Percentiles rank a stretch among this genome's conserved stretches.
phyloP scores from a whole-genome alignment of 805 yeast genomes.

The Scheffersomyces ergatensis region DNA sequence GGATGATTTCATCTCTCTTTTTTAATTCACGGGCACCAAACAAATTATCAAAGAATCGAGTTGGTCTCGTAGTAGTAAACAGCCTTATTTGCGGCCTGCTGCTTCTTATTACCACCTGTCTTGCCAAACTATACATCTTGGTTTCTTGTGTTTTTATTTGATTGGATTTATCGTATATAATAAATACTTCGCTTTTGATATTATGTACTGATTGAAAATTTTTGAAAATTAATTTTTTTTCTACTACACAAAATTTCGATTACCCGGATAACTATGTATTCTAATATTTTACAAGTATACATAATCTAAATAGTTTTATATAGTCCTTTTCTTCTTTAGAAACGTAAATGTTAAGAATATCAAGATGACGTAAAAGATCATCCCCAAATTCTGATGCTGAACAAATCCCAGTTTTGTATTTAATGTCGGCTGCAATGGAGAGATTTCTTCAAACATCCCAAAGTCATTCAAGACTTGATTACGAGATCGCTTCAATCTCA shows the following conservation, averaged over 20 bases:
- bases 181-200: neutral
- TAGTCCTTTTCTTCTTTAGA: constrained; percentile 7
- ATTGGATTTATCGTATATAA: too few relatives aligned
- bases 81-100: constrained; percentile 4
- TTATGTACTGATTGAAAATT: neutral
- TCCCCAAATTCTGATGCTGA: constrained; percentile 13
- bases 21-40: constrained; percentile 31
- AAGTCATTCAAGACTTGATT: neutral
- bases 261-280: too few relatives aligned
- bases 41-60: constrained; percentile 27
- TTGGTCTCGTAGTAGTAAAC: constrained; percentile 9
- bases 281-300: too few relatives aligned
- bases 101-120: too few relatives aligned
- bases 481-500: neutral
- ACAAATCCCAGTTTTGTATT: constrained; percentile 1
- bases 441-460: constrained; percentile 1
- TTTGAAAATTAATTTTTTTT: neutral
- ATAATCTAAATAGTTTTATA: neutral
- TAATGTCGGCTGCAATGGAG: neutral
- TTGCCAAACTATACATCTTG: too few relatives aligned
- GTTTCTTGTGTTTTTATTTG: too few relatives aligned
- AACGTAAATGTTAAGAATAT: constrained; percentile 16
- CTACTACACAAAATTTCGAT: too few relatives aligned
- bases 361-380: constrained; percentile 15
- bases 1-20: constrained; percentile 31